phyloP scores from a whole-genome alignment of 1,284 basidiomycete genomes.

The Earliella scabrosa region DNA sequence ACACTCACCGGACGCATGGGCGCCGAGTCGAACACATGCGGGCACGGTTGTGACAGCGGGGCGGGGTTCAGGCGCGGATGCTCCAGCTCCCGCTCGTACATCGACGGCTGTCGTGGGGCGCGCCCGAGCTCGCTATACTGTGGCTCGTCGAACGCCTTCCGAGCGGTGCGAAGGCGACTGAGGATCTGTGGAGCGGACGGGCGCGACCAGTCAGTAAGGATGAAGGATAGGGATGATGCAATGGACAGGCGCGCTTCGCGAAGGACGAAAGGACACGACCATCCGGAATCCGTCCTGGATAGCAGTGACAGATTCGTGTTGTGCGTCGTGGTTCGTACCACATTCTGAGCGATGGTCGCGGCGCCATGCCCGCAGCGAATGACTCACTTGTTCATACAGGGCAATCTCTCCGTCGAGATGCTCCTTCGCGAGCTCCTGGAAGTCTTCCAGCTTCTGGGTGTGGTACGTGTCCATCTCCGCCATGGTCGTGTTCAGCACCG shows the following conservation, averaged over 20 bases:
- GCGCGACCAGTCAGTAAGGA: background rate
- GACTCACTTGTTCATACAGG: constrained; percentile 67
- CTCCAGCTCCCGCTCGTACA: constrained; percentile 74
- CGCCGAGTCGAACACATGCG: constrained; percentile 76
- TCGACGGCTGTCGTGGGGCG: constrained; percentile 63
- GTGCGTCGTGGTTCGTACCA: too few relatives aligned
- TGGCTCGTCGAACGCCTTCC: constrained; percentile 54
- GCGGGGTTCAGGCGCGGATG: constrained; percentile 52
- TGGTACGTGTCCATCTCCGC: constrained; percentile 87
- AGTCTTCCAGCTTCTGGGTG: constrained; percentile 73
- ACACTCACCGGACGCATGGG: constrained; percentile 78
- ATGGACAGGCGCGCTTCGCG: background rate
- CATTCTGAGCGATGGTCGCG: too few relatives aligned
- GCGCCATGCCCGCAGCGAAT: background rate
- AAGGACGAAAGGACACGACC: background rate
- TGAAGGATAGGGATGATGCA: background rate
- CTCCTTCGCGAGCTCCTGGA: constrained; percentile 59
- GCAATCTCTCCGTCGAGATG: constrained; percentile 80
- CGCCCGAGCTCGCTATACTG: constrained; percentile 48
- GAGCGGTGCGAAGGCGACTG: constrained; percentile 55
- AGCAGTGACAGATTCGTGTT: too few relatives aligned
- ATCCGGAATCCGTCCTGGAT: too few relatives aligned
- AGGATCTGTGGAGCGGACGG: constrained; percentile 56
- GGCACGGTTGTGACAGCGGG: constrained; percentile 69
- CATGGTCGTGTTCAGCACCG: constrained; percentile 86